These are phyloP conservation scores for Sclerotinia spermophila DNA, from an alignment of 2,329 filamentous ascomycete genomes.

Conservation along the genomic window DNA sequence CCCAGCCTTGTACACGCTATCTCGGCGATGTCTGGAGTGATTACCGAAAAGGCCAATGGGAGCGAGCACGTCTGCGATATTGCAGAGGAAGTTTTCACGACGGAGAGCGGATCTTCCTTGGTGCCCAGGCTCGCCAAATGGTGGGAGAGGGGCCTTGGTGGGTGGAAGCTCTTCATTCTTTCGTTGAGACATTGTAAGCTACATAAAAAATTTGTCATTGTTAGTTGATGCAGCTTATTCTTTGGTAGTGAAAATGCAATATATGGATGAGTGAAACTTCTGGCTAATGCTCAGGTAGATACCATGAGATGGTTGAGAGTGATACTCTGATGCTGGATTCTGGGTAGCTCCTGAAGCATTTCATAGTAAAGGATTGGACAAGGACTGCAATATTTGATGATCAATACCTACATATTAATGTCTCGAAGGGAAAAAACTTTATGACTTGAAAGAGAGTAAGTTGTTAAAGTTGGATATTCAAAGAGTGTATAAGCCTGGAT, in stretches of 20 bases:
- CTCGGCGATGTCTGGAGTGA: not conserved
- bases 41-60: not conserved
- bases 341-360: not conserved
- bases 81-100: not conserved
- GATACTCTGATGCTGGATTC: not conserved
- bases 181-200: not conserved
- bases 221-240: not conserved
- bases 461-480: not conserved
- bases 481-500: too few relatives aligned
- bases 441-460: not conserved
- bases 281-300: not conserved
- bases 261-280: not conserved
- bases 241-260: not conserved
- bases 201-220: fast-evolving
- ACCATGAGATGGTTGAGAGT: not conserved
- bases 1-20: not conserved
- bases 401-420: not conserved
- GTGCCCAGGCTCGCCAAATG: not conserved
- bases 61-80: not conserved
- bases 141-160: not conserved
- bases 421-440: not conserved
- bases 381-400: too few relatives aligned
- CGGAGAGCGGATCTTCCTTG: slow-evolving; percentile 10
- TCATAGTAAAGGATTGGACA: not conserved
- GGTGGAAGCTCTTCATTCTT: not conserved